Evolutionary conservation across 768 basidiomycete species (phyloP).

Genomic region (Amanita polypyramis): DNA sequence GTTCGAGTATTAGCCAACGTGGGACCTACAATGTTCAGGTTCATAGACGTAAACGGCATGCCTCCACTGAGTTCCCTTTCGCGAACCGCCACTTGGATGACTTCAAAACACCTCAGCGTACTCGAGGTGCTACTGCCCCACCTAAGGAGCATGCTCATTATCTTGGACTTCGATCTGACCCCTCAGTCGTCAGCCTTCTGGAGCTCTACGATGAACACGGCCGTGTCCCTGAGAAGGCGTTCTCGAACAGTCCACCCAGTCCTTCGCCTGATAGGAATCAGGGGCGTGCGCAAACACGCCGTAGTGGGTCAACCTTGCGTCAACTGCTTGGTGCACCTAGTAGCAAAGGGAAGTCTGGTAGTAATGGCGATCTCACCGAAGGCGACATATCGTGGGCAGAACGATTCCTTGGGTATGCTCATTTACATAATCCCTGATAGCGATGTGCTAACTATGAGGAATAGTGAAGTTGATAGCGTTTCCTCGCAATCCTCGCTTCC

Average conservation of each 20-base stretch:
- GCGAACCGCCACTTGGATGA: conserved; percentile 35
- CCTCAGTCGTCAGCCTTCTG: conserved; percentile 67
- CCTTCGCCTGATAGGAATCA: conserved; percentile 24
- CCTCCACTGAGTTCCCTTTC: conserved; percentile 55
- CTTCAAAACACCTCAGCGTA: conserved; percentile 16
- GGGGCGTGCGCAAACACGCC: conserved; percentile 43
- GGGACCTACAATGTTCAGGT: conserved; percentile 70
- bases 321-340: conserved; percentile 55
- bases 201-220: conserved; percentile 69
- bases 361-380: conserved; percentile 24
- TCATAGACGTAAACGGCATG: conserved; percentile 47
- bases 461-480: conserved; percentile 33
- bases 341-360: conserved; percentile 11
- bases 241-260: conserved; percentile 49
- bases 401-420: conserved; percentile 50
- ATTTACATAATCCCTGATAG: not conserved
- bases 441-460: not conserved
- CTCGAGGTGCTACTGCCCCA: conserved; percentile 22
- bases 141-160: conserved; percentile 39
- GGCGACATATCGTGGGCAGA: conserved; percentile 85
- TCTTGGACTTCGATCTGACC: conserved; percentile 56
- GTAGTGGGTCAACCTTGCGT: conserved; percentile 64
- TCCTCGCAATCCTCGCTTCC: conserved; percentile 39
- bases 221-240: conserved; percentile 45
- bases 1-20: conserved; percentile 35